Base-by-base conservation (phyloP, 2,329 filamentous ascomycete genomes). In the Talaromyces sp. region DNA sequence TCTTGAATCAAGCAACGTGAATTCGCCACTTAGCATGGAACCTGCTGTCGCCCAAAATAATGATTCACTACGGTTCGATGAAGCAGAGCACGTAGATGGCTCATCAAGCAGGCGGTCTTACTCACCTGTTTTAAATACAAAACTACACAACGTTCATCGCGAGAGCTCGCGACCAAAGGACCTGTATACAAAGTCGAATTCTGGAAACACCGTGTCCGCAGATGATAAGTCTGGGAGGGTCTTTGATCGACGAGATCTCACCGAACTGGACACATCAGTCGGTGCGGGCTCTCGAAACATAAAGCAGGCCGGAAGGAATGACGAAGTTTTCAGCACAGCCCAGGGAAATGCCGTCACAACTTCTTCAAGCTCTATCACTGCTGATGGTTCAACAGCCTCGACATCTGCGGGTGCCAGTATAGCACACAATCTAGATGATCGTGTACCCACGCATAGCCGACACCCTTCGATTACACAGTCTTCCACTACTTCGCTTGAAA, bases 311-410 rank as follows among this genome's bases (percentile, higher is more conserved):
- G 75, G 76, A 40, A 65, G 61, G 23, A 55, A 62, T 31, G 54
- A 56, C 2, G 68, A 70, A 31, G 71, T 72, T 31, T 56, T 61
- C 6, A 58, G 63, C 9, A 65, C 69, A 12, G 55, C 58, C 55
- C 80, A 82, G 54, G 79, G 70, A 33, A 70, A 67, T 64, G 66
- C 67, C 21, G 67, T 69, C 46, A 72, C 71, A 18, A 72, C 69
- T 59, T 75, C 74, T 14, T 68, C 69, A 9, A 65, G 69, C 58
- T 75, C 74, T 59, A 64, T 72, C 28, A 68, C 65, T 21, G 66
- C 64, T 5, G 73, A 76, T 56, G 68, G 69, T 31, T 70, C 71
- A 12, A 66, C 65, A 63, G 63, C 63, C 37, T 58, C 73, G 58
- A 67, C 67, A 31, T 71, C 72, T 44, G 63, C 69, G 35, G 66